phyloP scores from a whole-genome alignment of 176 grass and related monocot genomes.

The Aegilops tauschii region DNA sequence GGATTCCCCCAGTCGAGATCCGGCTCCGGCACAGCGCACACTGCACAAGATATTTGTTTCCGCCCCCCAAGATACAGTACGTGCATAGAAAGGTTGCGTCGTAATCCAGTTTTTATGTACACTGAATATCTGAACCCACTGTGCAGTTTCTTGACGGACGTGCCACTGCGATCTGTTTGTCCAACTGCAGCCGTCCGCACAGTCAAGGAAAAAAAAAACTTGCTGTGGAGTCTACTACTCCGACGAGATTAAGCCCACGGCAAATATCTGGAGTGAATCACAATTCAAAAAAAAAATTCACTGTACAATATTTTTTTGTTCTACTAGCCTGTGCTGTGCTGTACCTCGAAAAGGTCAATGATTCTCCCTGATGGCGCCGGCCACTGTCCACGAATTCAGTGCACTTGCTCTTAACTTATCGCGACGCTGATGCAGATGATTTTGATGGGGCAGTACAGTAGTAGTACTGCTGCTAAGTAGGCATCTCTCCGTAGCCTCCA shows the following conservation, averaged over 20 bases:
- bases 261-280: background rate
- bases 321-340: background rate
- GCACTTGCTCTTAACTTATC: background rate
- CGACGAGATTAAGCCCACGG: background rate
- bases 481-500: background rate
- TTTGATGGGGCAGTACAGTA: background rate
- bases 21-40: background rate
- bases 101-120: no score
- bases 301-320: no score
- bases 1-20: background rate
- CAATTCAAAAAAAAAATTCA: no score
- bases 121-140: background rate
- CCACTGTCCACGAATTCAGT: background rate
- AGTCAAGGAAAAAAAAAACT: background rate
- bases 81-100: background rate
- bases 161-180: background rate
- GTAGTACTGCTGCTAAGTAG: background rate
- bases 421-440: background rate
- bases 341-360: background rate
- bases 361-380: background rate
- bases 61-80: background rate
- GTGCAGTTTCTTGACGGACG: background rate
- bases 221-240: background rate
- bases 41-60: conserved; percentile 7
- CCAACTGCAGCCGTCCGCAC: background rate